These are phyloP conservation scores for Aspergillus amoenus DNA, from an alignment of 2,329 filamentous ascomycete genomes.

Conservation along the genomic window DNA sequence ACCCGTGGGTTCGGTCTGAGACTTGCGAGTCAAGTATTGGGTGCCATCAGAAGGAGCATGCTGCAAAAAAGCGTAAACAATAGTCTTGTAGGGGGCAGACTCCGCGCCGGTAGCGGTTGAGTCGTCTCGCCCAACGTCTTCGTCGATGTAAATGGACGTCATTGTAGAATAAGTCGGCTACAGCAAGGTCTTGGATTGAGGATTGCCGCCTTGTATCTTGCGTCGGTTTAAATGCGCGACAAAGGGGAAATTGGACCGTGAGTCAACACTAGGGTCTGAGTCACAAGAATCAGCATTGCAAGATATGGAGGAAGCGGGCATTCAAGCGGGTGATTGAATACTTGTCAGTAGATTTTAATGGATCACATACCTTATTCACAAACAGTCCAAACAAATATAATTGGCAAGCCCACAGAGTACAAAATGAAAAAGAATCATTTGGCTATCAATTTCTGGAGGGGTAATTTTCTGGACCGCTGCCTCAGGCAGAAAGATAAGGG, in stretches of 20 bases:
- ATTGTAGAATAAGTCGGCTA: constrained; percentile 21
- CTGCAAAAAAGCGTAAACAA: constrained; percentile 74
- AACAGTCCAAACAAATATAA: constrained; percentile 6
- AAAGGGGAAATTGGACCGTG: constrained; percentile 3
- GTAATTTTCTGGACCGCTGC: constrained; percentile 33
- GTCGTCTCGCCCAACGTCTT: constrained; percentile 73
- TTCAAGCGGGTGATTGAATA: background rate
- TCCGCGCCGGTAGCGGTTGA: constrained; percentile 66
- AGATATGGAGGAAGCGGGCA: background rate
- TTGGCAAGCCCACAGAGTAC: constrained; percentile 11
- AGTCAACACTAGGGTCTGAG: constrained; percentile 3
- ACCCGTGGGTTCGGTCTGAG: constrained; percentile 59
- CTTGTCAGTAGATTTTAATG: background rate
- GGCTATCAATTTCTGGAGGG: constrained; percentile 25
- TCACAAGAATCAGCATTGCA: constrained; percentile 1
- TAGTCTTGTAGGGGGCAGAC: constrained; percentile 75
- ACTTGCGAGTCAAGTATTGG: constrained; percentile 68
- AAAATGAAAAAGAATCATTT: constrained; percentile 9
- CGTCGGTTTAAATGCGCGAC: background rate
- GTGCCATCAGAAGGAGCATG: constrained; percentile 59
- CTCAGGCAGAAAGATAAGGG: constrained; percentile 24
- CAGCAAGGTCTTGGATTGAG: background rate
- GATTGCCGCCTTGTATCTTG: background rate
- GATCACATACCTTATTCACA: background rate
- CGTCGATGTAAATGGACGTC: constrained; percentile 70